A percentile compares a stretch with the other conserved stretches of the same genome.
Evolutionary conservation across 345 rosid genomes (phyloP).

Genomic region (Psidium friedrichsthalianum): DNA sequence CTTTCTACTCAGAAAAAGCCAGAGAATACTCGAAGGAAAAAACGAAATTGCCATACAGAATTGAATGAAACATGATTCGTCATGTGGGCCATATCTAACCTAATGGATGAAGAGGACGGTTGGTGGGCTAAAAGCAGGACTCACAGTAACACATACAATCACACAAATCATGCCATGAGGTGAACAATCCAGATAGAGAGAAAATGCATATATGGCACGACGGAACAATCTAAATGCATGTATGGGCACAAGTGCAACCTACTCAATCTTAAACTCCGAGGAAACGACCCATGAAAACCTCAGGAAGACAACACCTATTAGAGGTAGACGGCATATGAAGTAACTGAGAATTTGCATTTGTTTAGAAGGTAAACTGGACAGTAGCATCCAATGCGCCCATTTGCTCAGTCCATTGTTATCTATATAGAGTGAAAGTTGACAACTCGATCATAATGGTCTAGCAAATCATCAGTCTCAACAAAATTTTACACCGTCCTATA

Average conservation of each 20-base stretch:
- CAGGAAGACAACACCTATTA: background rate
- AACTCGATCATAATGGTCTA: background rate
- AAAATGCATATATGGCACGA: background rate
- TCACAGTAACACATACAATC: background rate
- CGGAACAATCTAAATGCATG: background rate
- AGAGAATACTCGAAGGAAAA: background rate
- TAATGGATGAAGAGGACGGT: too few species aligned
- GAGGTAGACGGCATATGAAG: background rate
- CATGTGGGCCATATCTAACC: background rate
- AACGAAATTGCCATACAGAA: background rate
- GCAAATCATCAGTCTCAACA: background rate
- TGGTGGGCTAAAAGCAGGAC: background rate
- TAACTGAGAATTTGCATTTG: background rate
- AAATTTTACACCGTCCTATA: background rate
- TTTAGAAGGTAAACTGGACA: background rate
- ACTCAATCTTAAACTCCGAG: background rate
- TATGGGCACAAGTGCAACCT: background rate
- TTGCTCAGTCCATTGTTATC: background rate
- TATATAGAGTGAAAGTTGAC: background rate
- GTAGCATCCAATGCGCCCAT: background rate
- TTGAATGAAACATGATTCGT: background rate
- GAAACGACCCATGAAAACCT: background rate
- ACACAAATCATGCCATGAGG: background rate
- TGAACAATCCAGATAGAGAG: background rate
- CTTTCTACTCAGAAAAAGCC: background rate